These are phyloP conservation scores for Fomitopsis palustris DNA, from an alignment of 1,284 basidiomycete genomes.

Conservation along the genomic window DNA sequence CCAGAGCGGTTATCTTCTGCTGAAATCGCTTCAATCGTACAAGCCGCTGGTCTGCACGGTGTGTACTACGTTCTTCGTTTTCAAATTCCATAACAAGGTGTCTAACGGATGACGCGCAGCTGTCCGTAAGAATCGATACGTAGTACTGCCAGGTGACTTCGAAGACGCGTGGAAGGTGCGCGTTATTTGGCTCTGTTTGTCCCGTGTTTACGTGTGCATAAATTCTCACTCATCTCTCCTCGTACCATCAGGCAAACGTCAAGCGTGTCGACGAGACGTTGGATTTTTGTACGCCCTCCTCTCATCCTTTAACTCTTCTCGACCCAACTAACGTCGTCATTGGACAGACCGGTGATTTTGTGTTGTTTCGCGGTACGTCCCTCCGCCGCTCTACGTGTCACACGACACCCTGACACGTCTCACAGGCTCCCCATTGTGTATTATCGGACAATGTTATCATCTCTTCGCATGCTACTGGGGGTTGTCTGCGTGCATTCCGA, in stretches of 20 bases:
- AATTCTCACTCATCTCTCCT: conserved; percentile 27
- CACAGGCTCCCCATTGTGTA: conserved; percentile 28
- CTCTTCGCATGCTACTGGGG: conserved; percentile 11
- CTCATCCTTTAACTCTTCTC: neutral
- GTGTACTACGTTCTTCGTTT: conserved; percentile 13
- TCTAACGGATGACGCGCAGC: conserved; percentile 53
- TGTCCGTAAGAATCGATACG: conserved; percentile 96
- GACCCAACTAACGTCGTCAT: conserved; percentile 7
- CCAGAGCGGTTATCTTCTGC: conserved; percentile 96
- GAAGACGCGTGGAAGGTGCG: conserved; percentile 97
- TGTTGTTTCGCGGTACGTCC: conserved; percentile 22
- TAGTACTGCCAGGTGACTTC: conserved; percentile 96
- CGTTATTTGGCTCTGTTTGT: conserved; percentile 51
- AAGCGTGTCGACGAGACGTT: conserved; percentile 92
- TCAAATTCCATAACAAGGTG: neutral
- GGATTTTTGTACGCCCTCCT: conserved; percentile 81
- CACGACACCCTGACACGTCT: neutral
- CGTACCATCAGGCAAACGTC: conserved; percentile 75
- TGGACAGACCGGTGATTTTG: conserved; percentile 45
- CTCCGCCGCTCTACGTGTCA: conserved; percentile 3
- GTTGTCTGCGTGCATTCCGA: neutral
- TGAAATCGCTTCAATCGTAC: conserved; percentile 94
- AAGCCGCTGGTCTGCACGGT: conserved; percentile 98
- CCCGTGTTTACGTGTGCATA: conserved; percentile 29
- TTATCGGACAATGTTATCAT: conserved; percentile 31